A percentile compares a stretch with the other conserved stretches of the same genome.
Conservation (phyloP, 371 early-diverging fungal genomes). For the Mortierella polycephala region DNA sequence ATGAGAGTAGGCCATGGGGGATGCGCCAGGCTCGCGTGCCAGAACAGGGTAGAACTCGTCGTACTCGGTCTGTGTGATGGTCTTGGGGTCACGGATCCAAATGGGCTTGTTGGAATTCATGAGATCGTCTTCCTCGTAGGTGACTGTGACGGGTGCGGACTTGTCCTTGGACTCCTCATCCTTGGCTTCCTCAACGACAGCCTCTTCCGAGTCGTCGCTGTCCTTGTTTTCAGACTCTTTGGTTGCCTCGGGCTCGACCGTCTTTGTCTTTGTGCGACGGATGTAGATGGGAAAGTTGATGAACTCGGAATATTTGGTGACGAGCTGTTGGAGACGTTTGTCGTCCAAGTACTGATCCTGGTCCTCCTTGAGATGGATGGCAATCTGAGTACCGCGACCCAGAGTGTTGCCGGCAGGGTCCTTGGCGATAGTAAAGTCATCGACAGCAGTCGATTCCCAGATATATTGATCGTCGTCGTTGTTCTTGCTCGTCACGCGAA, state of each 20-base stretch:
- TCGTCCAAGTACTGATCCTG: slow-evolving; percentile 85
- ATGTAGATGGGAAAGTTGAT: slow-evolving; percentile 95
- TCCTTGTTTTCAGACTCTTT: slow-evolving; percentile 58
- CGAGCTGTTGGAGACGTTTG: slow-evolving; percentile 68
- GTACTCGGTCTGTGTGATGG: slow-evolving; percentile 84
- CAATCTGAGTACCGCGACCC: slow-evolving; percentile 91
- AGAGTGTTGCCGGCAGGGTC: slow-evolving; percentile 88
- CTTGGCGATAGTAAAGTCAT: slow-evolving; percentile 86
- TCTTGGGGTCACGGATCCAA: slow-evolving; percentile 89
- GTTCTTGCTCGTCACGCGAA: slow-evolving; percentile 93
- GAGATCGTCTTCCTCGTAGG: slow-evolving; percentile 68
- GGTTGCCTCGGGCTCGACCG: slow-evolving; percentile 54
- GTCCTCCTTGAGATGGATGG: slow-evolving; percentile 89
- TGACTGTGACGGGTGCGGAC: slow-evolving; percentile 60
- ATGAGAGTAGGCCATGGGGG: slow-evolving; percentile 78
- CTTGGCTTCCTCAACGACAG: slow-evolving; percentile 60
- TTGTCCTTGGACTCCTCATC: slow-evolving; percentile 68
- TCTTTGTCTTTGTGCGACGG: slow-evolving; percentile 62
- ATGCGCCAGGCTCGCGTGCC: slow-evolving; percentile 70
- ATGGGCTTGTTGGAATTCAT: slow-evolving; percentile 90
- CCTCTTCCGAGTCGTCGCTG: slow-evolving; percentile 64
- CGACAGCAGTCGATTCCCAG: slow-evolving; percentile 84
- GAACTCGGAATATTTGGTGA: slow-evolving; percentile 91
- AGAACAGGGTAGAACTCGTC: slow-evolving; percentile 86
- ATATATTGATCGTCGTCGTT: slow-evolving; percentile 86